These are phyloP conservation scores for Lentinula lateritia DNA, from an alignment of 768 basidiomycete genomes.

Conservation along the genomic window DNA sequence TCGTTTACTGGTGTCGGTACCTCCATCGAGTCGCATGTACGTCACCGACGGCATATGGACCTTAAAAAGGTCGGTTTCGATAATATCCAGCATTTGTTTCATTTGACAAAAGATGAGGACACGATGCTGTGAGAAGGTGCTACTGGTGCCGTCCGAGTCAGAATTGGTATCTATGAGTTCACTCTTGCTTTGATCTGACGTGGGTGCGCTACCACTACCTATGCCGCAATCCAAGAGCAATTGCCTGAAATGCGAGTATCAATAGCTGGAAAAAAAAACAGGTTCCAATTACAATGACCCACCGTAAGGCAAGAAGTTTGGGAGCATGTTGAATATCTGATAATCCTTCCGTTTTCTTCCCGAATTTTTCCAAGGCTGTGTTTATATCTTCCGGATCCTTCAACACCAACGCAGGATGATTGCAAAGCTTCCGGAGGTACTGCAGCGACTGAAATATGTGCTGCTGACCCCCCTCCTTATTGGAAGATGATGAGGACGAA, in stretches of 20 bases:
- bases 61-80: constrained; percentile 91
- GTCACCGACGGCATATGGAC: constrained; percentile 91
- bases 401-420: constrained; percentile 90
- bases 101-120: constrained; percentile 99
- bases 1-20: constrained; percentile 88
- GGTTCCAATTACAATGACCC: constrained; percentile 18
- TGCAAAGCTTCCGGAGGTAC: constrained; percentile 95
- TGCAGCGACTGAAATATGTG: constrained; percentile 98
- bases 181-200: constrained; percentile 56
- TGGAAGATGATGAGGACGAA: constrained; percentile 26
- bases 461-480: constrained; percentile 49
- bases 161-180: constrained; percentile 59
- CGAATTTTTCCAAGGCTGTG: constrained; percentile 51
- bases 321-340: constrained; percentile 89
- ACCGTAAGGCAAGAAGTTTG: constrained; percentile 89
- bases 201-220: constrained; percentile 41
- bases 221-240: constrained; percentile 93
- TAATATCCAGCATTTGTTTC: constrained; percentile 98
- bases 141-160: constrained; percentile 29
- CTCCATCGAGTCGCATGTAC: constrained; percentile 96
- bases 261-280: background rate
- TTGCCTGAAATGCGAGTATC: constrained; percentile 53
- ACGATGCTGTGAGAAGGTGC: constrained; percentile 88
- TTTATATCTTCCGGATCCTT: constrained; percentile 62
- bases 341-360: constrained; percentile 40